Evolutionary conservation across 139 green algal species (phyloP).

Genomic region (Auxenochlorella pyrenoidosa): DNA sequence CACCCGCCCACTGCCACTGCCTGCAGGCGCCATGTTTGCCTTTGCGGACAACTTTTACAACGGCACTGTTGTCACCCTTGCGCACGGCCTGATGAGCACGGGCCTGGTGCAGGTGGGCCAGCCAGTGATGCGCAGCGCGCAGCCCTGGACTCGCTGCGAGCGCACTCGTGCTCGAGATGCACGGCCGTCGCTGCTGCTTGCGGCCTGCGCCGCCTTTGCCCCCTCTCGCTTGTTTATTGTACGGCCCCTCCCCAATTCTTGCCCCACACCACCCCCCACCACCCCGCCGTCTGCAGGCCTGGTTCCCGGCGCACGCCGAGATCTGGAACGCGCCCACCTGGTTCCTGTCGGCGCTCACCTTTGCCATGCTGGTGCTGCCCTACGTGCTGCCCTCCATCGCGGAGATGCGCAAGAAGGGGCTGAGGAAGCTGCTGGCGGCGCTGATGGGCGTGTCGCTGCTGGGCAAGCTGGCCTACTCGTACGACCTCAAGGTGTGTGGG

Average conservation of each 20-base stretch:
- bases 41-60: slow-evolving; percentile 41
- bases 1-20: no score
- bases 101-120: slow-evolving; percentile 19
- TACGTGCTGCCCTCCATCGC: slow-evolving; percentile 38
- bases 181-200: not conserved
- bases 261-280: no score
- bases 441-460: slow-evolving; percentile 31
- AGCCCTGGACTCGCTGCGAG: not conserved
- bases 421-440: slow-evolving; percentile 29
- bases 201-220: no score
- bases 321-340: slow-evolving; percentile 44
- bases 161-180: not conserved
- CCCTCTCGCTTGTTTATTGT: no score
- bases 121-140: not conserved
- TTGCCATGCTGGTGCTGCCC: slow-evolving; percentile 40
- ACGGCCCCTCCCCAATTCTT: no score
- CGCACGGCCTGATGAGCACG: slow-evolving; percentile 34
- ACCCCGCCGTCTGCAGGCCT: slow-evolving; percentile 11
- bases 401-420: slow-evolving; percentile 24
- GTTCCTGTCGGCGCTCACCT: slow-evolving; percentile 41
- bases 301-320: slow-evolving; percentile 38
- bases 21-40: slow-evolving; percentile 36
- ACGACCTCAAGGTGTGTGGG: slow-evolving; percentile 31
- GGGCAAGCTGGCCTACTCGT: slow-evolving; percentile 42
- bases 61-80: slow-evolving; percentile 7